Conservation (phyloP, 495 filamentous ascomycete species). For the Melanomma pulvis-pyrius region DNA sequence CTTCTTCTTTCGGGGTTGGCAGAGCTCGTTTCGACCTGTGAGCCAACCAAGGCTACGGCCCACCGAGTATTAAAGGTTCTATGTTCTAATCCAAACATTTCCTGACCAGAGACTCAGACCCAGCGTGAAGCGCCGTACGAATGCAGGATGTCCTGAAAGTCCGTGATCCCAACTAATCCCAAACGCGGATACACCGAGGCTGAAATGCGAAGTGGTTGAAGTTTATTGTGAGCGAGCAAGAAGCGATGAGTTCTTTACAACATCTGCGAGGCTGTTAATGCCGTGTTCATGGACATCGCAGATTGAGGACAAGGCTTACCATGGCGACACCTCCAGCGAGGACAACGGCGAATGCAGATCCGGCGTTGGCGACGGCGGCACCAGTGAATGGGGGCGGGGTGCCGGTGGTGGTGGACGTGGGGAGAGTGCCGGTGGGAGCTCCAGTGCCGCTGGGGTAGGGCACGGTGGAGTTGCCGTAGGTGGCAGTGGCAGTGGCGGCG, state of each 20-base stretch:
- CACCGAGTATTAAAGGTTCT: neutral
- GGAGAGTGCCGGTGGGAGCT: conserved; percentile 39
- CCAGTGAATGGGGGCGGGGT: conserved; percentile 42
- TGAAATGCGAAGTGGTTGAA: conserved; percentile 5
- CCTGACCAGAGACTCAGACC: too few species aligned
- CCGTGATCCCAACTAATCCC: neutral
- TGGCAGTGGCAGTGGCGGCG: conserved; percentile 17
- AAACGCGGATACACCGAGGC: neutral
- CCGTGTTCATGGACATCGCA: neutral
- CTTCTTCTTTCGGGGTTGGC: neutral
- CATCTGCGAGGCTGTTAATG: neutral
- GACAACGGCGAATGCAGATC: conserved; percentile 17
- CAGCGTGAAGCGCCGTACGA: neutral
- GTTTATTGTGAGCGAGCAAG: neutral
- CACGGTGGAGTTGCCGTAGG: conserved; percentile 4
- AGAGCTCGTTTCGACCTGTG: neutral
- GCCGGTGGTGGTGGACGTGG: conserved; percentile 5
- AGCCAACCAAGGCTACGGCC: neutral
- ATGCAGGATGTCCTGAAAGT: neutral
- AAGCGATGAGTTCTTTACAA: neutral
- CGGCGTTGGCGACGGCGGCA: conserved; percentile 18
- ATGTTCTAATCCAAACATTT: neutral
- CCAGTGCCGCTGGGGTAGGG: conserved; percentile 33
- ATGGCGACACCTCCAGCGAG: conserved; percentile 27
- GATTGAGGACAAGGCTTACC: conserved; percentile 4